Evolutionary conservation across 768 basidiomycete species (phyloP).

Genomic region (Termitomyces heimii): DNA sequence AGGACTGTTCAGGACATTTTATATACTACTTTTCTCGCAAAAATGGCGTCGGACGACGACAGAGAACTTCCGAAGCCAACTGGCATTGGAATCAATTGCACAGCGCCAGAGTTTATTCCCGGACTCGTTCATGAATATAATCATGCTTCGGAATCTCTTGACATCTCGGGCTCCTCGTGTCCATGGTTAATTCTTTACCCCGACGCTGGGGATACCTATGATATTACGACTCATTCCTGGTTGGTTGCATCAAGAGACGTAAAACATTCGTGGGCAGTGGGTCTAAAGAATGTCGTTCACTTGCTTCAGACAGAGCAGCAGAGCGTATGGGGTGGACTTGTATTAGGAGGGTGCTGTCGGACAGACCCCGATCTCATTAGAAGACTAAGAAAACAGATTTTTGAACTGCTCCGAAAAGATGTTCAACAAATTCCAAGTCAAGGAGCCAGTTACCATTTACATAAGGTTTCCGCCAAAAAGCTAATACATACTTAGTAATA

Average conservation of each 20-base stretch:
- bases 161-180: conserved; percentile 8
- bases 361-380: conserved; percentile 48
- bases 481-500: no score
- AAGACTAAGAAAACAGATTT: conserved; percentile 1
- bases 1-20: conserved; percentile 37
- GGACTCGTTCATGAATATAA: conserved; percentile 33
- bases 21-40: conserved; percentile 26
- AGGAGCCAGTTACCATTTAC: neutral
- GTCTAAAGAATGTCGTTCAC: conserved; percentile 20
- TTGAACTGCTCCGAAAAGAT: neutral
- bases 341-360: conserved; percentile 71
- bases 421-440: neutral
- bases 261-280: conserved; percentile 29
- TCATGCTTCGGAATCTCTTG: conserved; percentile 10
- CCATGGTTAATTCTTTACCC: conserved; percentile 69
- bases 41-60: conserved; percentile 1
- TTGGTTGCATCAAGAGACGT: conserved; percentile 6
- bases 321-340: conserved; percentile 40
- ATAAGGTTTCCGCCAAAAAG: neutral
- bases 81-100: conserved; percentile 76
- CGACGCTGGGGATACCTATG: conserved; percentile 58
- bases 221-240: conserved; percentile 43
- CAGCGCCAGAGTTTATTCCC: conserved; percentile 38
- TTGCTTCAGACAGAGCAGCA: conserved; percentile 9
- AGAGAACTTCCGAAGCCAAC: conserved; percentile 28